Conservation (phyloP, 495 filamentous ascomycete genomes). For the Achaetomiella virescens region DNA sequence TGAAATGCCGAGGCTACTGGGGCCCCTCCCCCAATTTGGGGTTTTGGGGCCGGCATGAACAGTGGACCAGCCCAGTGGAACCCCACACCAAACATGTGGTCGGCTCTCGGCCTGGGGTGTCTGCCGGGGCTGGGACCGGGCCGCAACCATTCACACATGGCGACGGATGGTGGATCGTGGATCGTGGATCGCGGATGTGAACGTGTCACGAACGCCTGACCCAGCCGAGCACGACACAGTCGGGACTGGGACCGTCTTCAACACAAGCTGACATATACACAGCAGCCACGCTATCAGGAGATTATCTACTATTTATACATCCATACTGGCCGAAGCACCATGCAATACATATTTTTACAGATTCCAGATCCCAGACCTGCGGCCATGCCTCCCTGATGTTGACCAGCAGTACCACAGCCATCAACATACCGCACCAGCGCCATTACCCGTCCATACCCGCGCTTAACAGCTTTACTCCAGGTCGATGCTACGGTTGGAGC, state of each 20-base stretch:
- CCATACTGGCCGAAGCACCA: background rate
- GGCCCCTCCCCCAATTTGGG: background rate
- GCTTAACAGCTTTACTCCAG: too few relatives aligned
- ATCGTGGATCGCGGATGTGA: too few relatives aligned
- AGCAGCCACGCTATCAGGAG: background rate
- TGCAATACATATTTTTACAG: background rate
- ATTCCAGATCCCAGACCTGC: background rate
- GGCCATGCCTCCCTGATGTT: too few relatives aligned
- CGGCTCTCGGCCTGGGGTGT: background rate
- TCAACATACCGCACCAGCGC: too few relatives aligned
- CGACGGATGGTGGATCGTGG: too few relatives aligned
- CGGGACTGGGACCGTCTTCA: background rate
- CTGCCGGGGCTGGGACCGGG: background rate
- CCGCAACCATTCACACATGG: background rate
- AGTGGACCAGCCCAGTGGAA: too few relatives aligned
- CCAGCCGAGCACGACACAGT: background rate
- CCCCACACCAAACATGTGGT: conserved; percentile 5
- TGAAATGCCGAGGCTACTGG: conserved; percentile 9
- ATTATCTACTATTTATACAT: background rate
- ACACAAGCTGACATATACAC: too few relatives aligned
- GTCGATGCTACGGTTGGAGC: background rate
- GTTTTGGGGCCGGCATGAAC: background rate
- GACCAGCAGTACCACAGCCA: too few relatives aligned
- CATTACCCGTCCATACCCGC: too few relatives aligned
- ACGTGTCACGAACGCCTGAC: too few relatives aligned